A percentile compares a stretch with the other conserved stretches of the same genome.
phyloP scores from a whole-genome alignment of 2,329 filamentous ascomycete genomes.

The Rhynchosporium agropyri region DNA sequence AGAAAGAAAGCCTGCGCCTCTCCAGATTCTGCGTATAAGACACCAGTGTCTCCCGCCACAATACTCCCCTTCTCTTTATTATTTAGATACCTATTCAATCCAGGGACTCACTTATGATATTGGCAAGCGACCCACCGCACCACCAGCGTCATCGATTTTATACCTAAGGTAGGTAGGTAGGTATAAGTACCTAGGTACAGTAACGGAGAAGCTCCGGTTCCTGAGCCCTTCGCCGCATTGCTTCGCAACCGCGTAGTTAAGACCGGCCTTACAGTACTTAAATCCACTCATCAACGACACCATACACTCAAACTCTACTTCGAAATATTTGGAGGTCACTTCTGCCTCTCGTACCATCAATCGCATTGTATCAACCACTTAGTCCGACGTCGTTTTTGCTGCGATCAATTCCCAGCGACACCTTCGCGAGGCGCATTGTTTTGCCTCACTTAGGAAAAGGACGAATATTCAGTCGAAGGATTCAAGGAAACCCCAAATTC shows the following conservation, averaged over 20 bases:
- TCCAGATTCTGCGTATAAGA: conserved; percentile 9
- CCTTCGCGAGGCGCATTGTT: conserved; percentile 37
- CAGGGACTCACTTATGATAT: no score
- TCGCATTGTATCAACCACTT: conserved; percentile 43
- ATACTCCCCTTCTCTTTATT: neutral
- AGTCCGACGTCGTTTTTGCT: conserved; percentile 41
- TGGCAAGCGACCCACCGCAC: neutral
- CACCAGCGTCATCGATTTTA: conserved; percentile 19
- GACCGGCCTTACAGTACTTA: conserved; percentile 30
- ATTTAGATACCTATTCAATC: neutral
- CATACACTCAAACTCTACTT: conserved; percentile 19
- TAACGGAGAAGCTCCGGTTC: neutral
- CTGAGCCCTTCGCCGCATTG: conserved; percentile 6
- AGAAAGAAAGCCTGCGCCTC: neutral
- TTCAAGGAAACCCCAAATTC: conserved; percentile 33
- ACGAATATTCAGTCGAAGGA: conserved; percentile 34
- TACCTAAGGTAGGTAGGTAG: no score
- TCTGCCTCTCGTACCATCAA: conserved; percentile 31
- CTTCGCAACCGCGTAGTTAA: conserved; percentile 20
- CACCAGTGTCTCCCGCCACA: conserved; percentile 2
- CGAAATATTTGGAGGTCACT: conserved; percentile 31
- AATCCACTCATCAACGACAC: conserved; percentile 28
- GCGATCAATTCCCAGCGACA: conserved; percentile 39
- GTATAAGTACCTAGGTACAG: no score
- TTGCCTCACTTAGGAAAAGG: conserved; percentile 34